phyloP scores from a whole-genome alignment of 371 early-diverging fungal species.

The Mortierella sp. region DNA sequence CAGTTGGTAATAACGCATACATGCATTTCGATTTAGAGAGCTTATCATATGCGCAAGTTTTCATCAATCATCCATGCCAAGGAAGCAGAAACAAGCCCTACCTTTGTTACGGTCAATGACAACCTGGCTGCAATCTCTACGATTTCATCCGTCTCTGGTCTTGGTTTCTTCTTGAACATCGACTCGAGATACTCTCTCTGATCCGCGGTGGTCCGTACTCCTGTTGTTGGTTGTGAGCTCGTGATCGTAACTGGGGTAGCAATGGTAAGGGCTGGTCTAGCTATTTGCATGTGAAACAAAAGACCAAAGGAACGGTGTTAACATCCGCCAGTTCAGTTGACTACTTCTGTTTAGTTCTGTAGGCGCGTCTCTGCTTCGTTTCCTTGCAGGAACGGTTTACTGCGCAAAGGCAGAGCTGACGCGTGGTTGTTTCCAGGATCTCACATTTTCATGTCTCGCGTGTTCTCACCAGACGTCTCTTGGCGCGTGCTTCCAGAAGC shows the following conservation, averaged over 20 bases:
- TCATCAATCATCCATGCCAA: background rate
- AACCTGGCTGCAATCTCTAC: background rate
- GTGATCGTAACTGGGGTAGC: background rate
- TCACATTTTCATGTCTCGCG: background rate
- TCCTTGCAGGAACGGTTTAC: background rate
- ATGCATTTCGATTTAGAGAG: background rate
- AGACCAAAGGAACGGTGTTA: background rate
- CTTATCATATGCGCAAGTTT: background rate
- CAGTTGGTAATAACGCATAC: background rate
- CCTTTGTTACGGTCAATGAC: background rate
- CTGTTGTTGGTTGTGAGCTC: background rate
- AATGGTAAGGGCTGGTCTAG: background rate
- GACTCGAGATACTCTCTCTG: constrained; percentile 6
- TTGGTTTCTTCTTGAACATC: background rate
- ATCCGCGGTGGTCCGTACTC: background rate
- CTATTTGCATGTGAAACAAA: background rate
- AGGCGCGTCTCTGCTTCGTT: background rate
- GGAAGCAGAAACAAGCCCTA: background rate
- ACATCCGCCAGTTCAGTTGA: background rate
- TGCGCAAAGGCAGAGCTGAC: background rate
- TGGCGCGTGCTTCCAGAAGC: background rate
- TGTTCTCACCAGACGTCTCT: background rate
- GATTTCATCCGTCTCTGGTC: background rate
- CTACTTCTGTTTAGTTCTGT: background rate
- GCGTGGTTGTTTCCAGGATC: background rate